Percentiles rank a stretch among this genome's conserved stretches.
Evolutionary conservation across 176 grass and related monocot genomes (phyloP).

Genomic region (Carex littledalei): DNA sequence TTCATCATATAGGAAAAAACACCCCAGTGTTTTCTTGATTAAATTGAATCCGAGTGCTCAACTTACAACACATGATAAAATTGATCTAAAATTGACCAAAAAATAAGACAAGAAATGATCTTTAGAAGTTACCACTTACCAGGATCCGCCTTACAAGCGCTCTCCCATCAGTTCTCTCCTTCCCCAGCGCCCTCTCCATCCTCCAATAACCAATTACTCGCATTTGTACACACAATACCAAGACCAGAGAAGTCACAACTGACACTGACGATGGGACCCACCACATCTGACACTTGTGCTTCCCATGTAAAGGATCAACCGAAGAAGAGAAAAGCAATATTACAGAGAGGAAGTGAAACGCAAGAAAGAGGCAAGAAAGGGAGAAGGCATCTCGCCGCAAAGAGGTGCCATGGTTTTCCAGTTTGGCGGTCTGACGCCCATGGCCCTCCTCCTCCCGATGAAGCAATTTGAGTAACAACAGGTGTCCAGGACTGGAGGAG

Average conservation of each 20-base stretch:
- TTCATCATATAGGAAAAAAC: not conserved
- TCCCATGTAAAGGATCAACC: not conserved
- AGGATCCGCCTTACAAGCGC: slow-evolving; percentile 57
- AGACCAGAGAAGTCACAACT: slow-evolving; percentile 54
- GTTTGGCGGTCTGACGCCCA: slow-evolving; percentile 17
- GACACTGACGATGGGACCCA: slow-evolving; percentile 68
- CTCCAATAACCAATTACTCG: slow-evolving; percentile 60
- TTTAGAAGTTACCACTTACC: slow-evolving; percentile 37
- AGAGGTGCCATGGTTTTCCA: slow-evolving; percentile 55
- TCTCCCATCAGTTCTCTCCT: slow-evolving; percentile 56
- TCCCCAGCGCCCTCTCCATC: slow-evolving; percentile 36
- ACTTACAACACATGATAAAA: not conserved
- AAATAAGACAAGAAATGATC: slow-evolving; percentile 11
- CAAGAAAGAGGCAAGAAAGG: slow-evolving; percentile 80
- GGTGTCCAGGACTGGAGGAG: slow-evolving; percentile 63
- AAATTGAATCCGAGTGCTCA: not conserved
- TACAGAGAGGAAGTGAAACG: slow-evolving; percentile 73
- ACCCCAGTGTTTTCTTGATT: not conserved
- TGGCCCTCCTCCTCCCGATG: slow-evolving; percentile 72
- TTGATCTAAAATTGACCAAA: not conserved
- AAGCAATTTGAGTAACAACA: slow-evolving; percentile 84
- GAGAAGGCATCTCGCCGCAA: slow-evolving; percentile 65
- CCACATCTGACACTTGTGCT: slow-evolving; percentile 45
- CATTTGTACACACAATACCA: slow-evolving; percentile 58
- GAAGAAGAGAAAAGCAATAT: slow-evolving; percentile 72